These are phyloP conservation scores for Biscutella laevigata DNA, from an alignment of 441 rosid genomes.

Conservation along the genomic window DNA sequence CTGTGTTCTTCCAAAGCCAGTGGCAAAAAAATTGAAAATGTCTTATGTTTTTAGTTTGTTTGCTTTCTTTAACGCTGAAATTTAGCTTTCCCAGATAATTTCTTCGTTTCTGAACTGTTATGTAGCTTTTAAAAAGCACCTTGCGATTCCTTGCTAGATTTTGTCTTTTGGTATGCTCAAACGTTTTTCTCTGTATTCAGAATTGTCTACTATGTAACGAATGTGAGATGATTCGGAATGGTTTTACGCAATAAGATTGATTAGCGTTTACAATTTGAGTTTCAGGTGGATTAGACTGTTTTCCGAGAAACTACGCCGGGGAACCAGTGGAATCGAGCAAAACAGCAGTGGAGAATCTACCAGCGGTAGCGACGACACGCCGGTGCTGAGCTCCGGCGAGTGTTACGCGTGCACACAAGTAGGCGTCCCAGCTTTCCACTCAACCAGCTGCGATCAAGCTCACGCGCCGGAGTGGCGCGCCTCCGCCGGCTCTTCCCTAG, in stretches of 20 bases:
- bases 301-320: conserved; percentile 17
- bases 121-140: conserved; percentile 1
- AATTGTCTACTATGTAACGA: neutral
- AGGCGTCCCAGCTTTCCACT: conserved; percentile 67
- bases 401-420: conserved; percentile 63
- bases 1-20: neutral
- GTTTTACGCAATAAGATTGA: neutral
- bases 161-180: no score
- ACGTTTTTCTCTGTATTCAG: no score
- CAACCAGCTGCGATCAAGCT: conserved; percentile 57
- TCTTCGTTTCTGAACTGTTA: neutral
- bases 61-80: no score
- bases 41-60: neutral
- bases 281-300: conserved; percentile 32
- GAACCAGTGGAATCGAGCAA: conserved; percentile 2
- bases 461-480: conserved; percentile 66
- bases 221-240: conserved; percentile 4
- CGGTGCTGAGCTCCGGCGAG: conserved; percentile 36
- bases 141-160: no score
- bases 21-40: neutral
- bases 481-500: conserved; percentile 48
- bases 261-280: neutral
- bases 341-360: conserved; percentile 13
- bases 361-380: conserved; percentile 21
- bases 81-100: conserved; percentile 5